Conservation (phyloP, 1,284 basidiomycete genomes). For the Gomphus bonarii region DNA sequence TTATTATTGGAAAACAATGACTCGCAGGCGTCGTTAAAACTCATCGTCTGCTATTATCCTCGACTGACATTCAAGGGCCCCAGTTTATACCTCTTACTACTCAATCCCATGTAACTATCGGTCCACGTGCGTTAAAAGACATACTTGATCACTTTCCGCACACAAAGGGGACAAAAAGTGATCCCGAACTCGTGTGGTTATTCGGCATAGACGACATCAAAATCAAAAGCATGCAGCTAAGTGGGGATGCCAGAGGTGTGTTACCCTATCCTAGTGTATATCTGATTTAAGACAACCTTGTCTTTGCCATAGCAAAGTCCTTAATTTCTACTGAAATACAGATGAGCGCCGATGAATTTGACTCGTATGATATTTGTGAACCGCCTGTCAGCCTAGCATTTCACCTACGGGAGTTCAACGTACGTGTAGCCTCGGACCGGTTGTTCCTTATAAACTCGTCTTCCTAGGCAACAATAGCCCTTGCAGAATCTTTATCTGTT, state of each 20-base stretch:
- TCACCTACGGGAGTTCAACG: slow-evolving; percentile 74
- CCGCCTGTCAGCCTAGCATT: slow-evolving; percentile 60
- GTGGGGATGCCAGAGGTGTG: slow-evolving; percentile 52
- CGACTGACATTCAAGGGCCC: slow-evolving; percentile 50
- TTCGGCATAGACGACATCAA: slow-evolving; percentile 57
- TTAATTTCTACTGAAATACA: slow-evolving; percentile 63
- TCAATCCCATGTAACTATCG: slow-evolving; percentile 59
- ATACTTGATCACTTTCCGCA: slow-evolving; percentile 74
- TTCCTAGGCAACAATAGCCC: slow-evolving; percentile 60
- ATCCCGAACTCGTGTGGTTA: slow-evolving; percentile 69
- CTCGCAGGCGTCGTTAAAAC: slow-evolving; percentile 65
- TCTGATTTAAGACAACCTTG: neutral
- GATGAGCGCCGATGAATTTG: slow-evolving; percentile 67
- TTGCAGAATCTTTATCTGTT: slow-evolving; percentile 57
- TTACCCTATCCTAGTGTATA: neutral
- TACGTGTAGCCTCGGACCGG: slow-evolving; percentile 23
- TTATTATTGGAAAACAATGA: slow-evolving; percentile 1
- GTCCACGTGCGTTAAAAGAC: slow-evolving; percentile 57
- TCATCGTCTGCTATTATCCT: slow-evolving; percentile 51
- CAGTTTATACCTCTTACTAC: slow-evolving; percentile 39
- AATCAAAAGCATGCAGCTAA: slow-evolving; percentile 57
- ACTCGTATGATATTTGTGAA: slow-evolving; percentile 53
- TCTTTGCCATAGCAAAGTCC: slow-evolving; percentile 34
- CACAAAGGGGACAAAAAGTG: slow-evolving; percentile 46
- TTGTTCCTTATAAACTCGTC: slow-evolving; percentile 2